Conservation (phyloP, 140 eudicot genomes). For the Senecio squalidus region DNA sequence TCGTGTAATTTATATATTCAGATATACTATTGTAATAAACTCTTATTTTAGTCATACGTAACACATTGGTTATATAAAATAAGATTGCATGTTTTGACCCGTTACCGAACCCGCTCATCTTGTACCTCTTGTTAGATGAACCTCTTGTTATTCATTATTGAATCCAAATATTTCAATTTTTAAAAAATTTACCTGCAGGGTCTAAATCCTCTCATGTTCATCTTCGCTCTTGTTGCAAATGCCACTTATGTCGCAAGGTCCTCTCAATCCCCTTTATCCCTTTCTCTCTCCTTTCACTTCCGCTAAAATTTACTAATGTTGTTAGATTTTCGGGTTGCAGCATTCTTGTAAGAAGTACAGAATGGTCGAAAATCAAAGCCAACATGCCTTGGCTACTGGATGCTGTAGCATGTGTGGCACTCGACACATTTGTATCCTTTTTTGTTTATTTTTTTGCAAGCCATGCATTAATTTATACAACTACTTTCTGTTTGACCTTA, state of each 20-base stretch:
- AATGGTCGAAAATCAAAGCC: conserved; percentile 73
- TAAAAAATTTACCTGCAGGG: conserved; percentile 39
- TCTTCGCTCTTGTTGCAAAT: conserved; percentile 91
- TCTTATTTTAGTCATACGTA: no score
- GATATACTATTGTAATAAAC: no score
- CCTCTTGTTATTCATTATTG: background rate
- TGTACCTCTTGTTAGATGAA: background rate
- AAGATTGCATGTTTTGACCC: no score
- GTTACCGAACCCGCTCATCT: background rate
- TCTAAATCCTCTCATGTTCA: conserved; percentile 90
- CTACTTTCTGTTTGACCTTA: conserved; percentile 22
- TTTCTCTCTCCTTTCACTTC: background rate
- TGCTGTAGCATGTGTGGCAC: conserved; percentile 74
- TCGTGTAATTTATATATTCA: background rate
- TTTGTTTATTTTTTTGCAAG: background rate
- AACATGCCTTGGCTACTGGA: conserved; percentile 94
- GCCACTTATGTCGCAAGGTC: conserved; percentile 91
- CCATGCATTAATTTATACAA: background rate
- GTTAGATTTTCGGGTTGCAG: conserved; percentile 31
- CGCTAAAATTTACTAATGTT: background rate
- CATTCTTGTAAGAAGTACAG: conserved; percentile 68
- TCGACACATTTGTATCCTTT: conserved; percentile 93
- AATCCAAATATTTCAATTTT: conserved; percentile 1
- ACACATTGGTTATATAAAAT: background rate
- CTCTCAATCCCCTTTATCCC: conserved; percentile 6